A percentile compares a stretch with the other conserved stretches of the same genome.
Conservation (phyloP, 2,329 filamentous ascomycete genomes). For the Cercospora zeina region DNA sequence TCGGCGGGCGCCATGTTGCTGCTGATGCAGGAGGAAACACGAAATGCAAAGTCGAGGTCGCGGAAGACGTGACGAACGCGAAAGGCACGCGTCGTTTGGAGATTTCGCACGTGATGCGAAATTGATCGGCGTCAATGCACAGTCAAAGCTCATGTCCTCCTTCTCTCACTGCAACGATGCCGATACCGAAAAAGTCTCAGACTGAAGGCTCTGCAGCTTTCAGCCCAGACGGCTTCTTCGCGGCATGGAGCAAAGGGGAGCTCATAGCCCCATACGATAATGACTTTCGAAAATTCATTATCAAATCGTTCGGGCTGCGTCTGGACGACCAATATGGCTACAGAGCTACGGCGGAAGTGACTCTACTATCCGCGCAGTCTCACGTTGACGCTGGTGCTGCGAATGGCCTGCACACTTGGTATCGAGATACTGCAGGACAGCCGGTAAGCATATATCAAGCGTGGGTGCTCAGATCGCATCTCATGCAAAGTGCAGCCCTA, state of each 20-base stretch:
- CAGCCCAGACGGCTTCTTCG: conserved; percentile 49
- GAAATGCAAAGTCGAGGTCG: not conserved
- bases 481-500: conserved; percentile 29
- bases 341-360: conserved; percentile 54
- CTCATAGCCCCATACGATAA: conserved; percentile 44
- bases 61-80: conserved; percentile 12
- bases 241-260: conserved; percentile 46
- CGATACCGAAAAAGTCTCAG: conserved; percentile 37
- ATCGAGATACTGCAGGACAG: conserved; percentile 46
- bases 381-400: conserved; percentile 51
- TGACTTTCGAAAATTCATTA: conserved; percentile 51
- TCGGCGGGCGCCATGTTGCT: conserved; percentile 50
- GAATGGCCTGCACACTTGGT: conserved; percentile 56
- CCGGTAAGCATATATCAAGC: conserved; percentile 35
- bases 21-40: conserved; percentile 4
- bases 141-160: not conserved
- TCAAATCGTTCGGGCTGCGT: conserved; percentile 51
- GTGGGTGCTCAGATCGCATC: conserved; percentile 21
- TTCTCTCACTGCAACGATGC: conserved; percentile 8
- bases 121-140: not conserved
- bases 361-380: conserved; percentile 52
- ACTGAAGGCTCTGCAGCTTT: conserved; percentile 49
- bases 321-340: conserved; percentile 53
- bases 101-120: not conserved
- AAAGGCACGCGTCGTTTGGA: not conserved